Evolutionary conservation across 139 green algal species (phyloP).

Genomic region (Microglena sp.): DNA sequence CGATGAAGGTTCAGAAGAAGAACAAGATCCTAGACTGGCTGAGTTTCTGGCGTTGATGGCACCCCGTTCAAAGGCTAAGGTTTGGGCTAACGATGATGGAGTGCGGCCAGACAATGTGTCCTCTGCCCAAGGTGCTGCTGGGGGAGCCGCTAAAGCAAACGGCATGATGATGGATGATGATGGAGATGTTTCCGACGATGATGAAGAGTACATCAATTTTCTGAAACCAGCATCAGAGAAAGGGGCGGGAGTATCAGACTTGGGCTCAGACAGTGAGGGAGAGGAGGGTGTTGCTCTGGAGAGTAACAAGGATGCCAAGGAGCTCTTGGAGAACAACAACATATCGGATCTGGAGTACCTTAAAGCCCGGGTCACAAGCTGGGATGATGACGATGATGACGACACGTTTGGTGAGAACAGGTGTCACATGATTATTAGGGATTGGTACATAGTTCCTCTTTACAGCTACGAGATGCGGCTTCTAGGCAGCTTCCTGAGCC

Average conservation of each 20-base stretch:
- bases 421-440: too few species aligned
- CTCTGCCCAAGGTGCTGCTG: too few species aligned
- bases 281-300: slow-evolving; percentile 9
- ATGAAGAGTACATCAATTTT: neutral
- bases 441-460: too few species aligned
- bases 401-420: slow-evolving; percentile 8
- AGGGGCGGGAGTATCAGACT: neutral
- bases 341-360: slow-evolving; percentile 87
- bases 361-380: slow-evolving; percentile 44
- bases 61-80: slow-evolving; percentile 52
- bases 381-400: slow-evolving; percentile 46
- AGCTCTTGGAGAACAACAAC: neutral
- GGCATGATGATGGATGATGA: too few species aligned
- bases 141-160: too few species aligned
- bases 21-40: slow-evolving; percentile 66
- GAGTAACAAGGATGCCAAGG: neutral
- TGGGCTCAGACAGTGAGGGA: neutral
- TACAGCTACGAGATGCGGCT: too few species aligned
- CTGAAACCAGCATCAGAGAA: neutral
- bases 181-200: too few species aligned
- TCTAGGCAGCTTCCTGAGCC: too few species aligned
- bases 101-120: neutral
- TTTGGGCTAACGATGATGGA: slow-evolving; percentile 85
- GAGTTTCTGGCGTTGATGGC: slow-evolving; percentile 92
- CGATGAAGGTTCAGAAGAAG: too few species aligned